Conservation (phyloP, 306 rosid genomes). For the Delonix regia region DNA sequence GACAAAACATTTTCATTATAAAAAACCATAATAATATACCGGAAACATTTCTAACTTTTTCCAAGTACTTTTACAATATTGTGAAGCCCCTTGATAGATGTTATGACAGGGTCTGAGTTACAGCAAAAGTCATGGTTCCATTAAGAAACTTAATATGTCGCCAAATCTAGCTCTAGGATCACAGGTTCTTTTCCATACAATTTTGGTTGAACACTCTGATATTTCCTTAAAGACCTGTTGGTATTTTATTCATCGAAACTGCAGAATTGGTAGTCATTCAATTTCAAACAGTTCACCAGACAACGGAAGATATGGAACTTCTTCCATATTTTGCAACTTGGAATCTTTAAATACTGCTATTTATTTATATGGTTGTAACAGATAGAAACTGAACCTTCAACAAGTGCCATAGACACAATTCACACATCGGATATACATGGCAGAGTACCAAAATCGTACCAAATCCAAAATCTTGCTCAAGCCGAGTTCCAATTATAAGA, state of each 20-base stretch:
- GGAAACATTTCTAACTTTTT: not conserved
- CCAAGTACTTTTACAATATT: not conserved
- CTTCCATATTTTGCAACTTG: not conserved
- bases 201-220: not conserved
- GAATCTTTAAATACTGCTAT: not conserved
- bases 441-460: slow-evolving; percentile 60
- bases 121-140: not conserved
- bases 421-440: slow-evolving; percentile 33
- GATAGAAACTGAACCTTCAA: not conserved
- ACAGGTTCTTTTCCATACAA: not conserved
- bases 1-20: not conserved
- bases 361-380: not conserved
- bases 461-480: slow-evolving; percentile 92
- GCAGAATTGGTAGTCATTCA: not conserved
- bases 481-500: slow-evolving; percentile 74
- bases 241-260: not conserved
- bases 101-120: not conserved
- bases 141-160: not conserved
- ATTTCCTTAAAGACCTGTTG: not conserved
- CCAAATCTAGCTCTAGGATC: slow-evolving; percentile 5
- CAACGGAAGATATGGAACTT: not conserved
- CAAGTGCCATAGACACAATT: not conserved
- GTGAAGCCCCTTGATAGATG: not conserved
- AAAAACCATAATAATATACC: not conserved
- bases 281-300: slow-evolving; percentile 4